Conservation (phyloP, 176 grass and related monocot species). For the Zizania latifolia region DNA sequence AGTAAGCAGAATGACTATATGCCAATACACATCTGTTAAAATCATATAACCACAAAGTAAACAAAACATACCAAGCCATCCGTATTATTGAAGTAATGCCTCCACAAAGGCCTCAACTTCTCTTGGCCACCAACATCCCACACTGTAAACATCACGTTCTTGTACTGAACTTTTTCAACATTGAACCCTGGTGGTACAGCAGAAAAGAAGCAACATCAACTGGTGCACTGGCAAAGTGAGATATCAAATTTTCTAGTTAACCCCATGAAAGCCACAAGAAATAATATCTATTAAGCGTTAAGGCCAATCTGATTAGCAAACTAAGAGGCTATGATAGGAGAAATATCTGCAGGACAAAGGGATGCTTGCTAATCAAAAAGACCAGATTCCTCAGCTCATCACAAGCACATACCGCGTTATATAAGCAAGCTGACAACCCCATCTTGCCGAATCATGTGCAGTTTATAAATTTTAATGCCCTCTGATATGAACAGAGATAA, state of each 20-base stretch:
- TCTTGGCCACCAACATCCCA: conserved; percentile 53
- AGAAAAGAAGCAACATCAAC: not conserved
- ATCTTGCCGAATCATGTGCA: not conserved
- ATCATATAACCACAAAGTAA: not conserved
- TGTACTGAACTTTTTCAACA: conserved; percentile 66
- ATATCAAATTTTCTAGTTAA: not conserved
- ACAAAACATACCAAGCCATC: conserved; percentile 36
- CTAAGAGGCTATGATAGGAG: not conserved
- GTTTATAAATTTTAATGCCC: not conserved
- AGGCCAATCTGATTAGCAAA: not conserved
- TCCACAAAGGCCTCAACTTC: conserved; percentile 50
- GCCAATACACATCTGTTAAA: not conserved
- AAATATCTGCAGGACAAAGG: not conserved
- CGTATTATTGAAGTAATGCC: conserved; percentile 57
- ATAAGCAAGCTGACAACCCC: too few species aligned
- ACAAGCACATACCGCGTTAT: too few species aligned
- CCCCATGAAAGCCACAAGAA: not conserved
- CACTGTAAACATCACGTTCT: conserved; percentile 40
- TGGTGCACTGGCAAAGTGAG: not conserved
- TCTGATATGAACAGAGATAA: not conserved
- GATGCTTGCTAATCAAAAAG: not conserved
- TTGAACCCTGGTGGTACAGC: conserved; percentile 24
- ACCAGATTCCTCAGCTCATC: too few species aligned
- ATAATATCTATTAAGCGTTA: not conserved
- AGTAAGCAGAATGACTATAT: not conserved